Percentiles rank a stretch among this genome's conserved stretches.
phyloP scores from a whole-genome alignment of 164 flowering plant genomes.

The Tetracentron sinense region DNA sequence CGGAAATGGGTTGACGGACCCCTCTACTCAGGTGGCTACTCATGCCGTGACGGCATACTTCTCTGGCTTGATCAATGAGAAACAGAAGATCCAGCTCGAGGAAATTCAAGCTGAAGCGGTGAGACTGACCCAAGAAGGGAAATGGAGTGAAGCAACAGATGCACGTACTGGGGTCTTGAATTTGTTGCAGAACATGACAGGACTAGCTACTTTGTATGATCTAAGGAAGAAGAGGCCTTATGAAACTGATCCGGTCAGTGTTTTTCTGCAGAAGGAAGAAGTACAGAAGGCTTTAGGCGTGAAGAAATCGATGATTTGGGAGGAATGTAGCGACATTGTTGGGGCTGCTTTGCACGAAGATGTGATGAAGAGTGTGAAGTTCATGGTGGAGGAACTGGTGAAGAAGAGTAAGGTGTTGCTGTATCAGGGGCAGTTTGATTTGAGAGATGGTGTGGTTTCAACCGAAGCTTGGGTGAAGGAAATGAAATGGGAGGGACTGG shows the following conservation, averaged over 20 bases:
- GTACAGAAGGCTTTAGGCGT: constrained; percentile 44
- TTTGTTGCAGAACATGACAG: no score
- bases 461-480: no score
- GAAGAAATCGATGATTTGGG: constrained; percentile 35
- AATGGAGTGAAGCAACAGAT: constrained; percentile 26
- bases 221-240: constrained; percentile 35
- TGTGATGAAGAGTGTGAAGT: no score
- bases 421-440: constrained; percentile 46
- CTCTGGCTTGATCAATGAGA: no score
- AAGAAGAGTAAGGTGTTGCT: constrained; percentile 48
- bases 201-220: constrained; percentile 27
- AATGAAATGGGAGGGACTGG: constrained; percentile 63
- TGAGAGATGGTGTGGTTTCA: constrained; percentile 66
- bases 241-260: constrained; percentile 27
- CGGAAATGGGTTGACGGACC: no score
- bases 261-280: constrained; percentile 30
- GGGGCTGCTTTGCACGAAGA: constrained; percentile 43
- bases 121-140: constrained; percentile 11
- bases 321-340: constrained; percentile 53
- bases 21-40: constrained; percentile 53
- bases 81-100: constrained; percentile 29
- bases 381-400: no score
- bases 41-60: constrained; percentile 54
- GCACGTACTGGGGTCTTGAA: constrained; percentile 9
- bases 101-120: constrained; percentile 20